phyloP scores from a whole-genome alignment of 257 asterid species.

The Nicotiana obtusifolia region DNA sequence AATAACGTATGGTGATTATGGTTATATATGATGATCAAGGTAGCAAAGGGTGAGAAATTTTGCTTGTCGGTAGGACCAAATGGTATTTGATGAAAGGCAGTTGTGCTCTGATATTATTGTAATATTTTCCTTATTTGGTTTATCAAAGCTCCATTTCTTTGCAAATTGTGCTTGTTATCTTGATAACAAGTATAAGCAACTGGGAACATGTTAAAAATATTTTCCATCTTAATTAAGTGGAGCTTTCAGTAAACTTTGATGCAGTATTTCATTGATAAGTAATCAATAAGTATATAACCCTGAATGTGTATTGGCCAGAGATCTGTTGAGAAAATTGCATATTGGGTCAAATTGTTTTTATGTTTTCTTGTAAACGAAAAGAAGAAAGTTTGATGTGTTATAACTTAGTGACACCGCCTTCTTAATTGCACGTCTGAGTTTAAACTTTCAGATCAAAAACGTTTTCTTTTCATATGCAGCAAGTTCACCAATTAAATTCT shows the following conservation, averaged over 20 bases:
- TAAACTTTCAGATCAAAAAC: not conserved
- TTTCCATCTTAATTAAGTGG: not conserved
- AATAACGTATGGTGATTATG: not conserved
- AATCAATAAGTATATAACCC: not conserved
- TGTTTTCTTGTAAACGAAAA: not conserved
- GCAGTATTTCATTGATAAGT: not conserved
- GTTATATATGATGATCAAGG: not conserved
- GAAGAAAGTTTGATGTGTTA: not conserved
- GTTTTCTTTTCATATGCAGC: not conserved
- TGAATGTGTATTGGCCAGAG: not conserved
- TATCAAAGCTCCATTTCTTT: not conserved
- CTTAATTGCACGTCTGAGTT: not conserved
- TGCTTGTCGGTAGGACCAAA: not conserved
- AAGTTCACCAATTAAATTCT: not conserved
- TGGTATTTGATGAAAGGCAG: not conserved
- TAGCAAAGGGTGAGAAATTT: not conserved
- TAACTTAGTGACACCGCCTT: not conserved
- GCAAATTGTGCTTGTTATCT: not conserved
- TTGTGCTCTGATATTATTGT: not conserved
- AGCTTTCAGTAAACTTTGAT: not conserved
- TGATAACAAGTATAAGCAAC: not conserved
- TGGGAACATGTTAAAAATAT: not conserved
- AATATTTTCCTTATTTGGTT: not conserved
- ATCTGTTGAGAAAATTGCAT: not conserved
- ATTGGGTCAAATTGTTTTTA: not conserved